Percentiles rank a stretch among this genome's conserved stretches.
Evolutionary conservation across 345 rosid genomes (phyloP).

Genomic region (Aquilaria malaccensis): DNA sequence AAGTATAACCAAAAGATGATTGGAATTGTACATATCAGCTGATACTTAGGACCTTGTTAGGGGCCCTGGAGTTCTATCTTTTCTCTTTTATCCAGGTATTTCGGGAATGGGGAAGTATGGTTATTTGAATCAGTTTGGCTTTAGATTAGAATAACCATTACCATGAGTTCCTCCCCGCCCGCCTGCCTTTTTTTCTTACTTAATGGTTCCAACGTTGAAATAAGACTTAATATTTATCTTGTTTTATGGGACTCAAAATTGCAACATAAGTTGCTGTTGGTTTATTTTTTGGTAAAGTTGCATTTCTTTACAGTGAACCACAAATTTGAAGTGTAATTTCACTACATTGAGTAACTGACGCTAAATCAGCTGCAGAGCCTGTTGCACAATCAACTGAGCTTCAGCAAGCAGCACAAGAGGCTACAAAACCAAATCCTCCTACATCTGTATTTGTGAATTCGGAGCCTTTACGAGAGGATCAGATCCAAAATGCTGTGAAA

Average conservation of each 20-base stretch:
- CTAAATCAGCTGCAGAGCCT: constrained; percentile 31
- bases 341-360: not conserved
- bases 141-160: too few species aligned
- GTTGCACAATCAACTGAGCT: constrained; percentile 35
- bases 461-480: constrained; percentile 91
- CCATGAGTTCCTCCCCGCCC: too few species aligned
- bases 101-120: too few species aligned
- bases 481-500: constrained; percentile 87
- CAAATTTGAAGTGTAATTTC: not conserved
- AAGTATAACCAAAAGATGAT: too few species aligned
- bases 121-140: too few species aligned
- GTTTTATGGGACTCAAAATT: not conserved
- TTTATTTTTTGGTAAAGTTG: not conserved
- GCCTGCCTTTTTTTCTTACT: too few species aligned
- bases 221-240: not conserved
- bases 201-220: not conserved
- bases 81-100: too few species aligned
- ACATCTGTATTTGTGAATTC: constrained; percentile 79
- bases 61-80: too few species aligned
- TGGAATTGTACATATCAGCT: too few species aligned
- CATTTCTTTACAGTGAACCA: not conserved
- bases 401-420: constrained; percentile 48
- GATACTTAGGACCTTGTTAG: too few species aligned
- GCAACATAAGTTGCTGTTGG: not conserved
- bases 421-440: constrained; percentile 29